A percentile compares a stretch with the other conserved stretches of the same genome.
phyloP scores from a whole-genome alignment of 257 asterid genomes.

The Capsicum chinense region DNA sequence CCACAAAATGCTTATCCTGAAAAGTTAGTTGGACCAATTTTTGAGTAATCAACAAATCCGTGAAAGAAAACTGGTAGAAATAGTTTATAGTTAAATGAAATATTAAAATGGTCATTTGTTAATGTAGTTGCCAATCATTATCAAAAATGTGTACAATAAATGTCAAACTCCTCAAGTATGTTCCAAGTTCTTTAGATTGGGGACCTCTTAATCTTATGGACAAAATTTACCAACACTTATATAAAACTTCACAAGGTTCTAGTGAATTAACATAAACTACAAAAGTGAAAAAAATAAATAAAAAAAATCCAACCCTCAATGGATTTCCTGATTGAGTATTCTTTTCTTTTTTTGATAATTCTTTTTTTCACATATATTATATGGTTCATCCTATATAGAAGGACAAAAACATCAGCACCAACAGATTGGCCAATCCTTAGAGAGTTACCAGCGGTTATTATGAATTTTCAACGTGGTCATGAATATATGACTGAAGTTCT shows the following conservation, averaged over 20 bases:
- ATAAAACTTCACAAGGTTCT: not conserved
- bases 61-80: not conserved
- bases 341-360: not conserved
- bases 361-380: not conserved
- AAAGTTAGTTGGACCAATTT: not conserved
- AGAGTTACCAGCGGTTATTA: not conserved
- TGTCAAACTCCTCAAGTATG: not conserved
- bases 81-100: not conserved
- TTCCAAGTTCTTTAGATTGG: not conserved
- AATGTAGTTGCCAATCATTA: not conserved
- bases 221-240: not conserved
- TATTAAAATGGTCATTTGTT: not conserved
- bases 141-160: not conserved
- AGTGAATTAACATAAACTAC: not conserved
- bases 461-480: not conserved
- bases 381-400: not conserved
- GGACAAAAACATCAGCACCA: constrained; percentile 13
- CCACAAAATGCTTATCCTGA: not conserved
- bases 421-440: constrained; percentile 21
- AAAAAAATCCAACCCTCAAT: not conserved
- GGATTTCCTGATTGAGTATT: not conserved
- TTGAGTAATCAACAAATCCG: no score
- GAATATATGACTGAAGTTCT: not conserved
- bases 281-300: not conserved
- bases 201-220: not conserved